phyloP scores from a whole-genome alignment of 2,329 filamentous ascomycete species.

The Ophiocordyceps camponoti-leonardi region DNA sequence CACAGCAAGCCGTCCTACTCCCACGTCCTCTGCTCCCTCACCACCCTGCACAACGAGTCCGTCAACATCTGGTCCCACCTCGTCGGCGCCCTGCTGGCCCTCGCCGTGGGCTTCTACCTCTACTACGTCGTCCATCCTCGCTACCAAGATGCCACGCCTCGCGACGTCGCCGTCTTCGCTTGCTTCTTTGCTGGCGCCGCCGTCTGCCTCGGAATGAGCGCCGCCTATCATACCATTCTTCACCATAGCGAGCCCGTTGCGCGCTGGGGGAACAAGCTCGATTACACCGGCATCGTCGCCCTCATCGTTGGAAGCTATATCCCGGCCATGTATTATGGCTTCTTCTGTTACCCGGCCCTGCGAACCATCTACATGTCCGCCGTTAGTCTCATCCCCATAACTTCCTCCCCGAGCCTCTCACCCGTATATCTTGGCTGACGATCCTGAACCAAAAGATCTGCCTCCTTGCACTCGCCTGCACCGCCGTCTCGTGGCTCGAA shows the following conservation, averaged over 20 bases:
- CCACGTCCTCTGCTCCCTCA: constrained; percentile 27
- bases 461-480: constrained; percentile 58
- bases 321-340: constrained; percentile 74
- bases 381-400: constrained; percentile 33
- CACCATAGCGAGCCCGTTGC: constrained; percentile 72
- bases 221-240: constrained; percentile 66
- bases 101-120: constrained; percentile 31
- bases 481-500: constrained; percentile 61
- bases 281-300: constrained; percentile 85
- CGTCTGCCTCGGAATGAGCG: constrained; percentile 62
- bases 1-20: constrained; percentile 29
- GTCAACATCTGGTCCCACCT: constrained; percentile 50
- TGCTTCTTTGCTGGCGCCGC: constrained; percentile 68
- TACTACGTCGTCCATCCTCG: constrained; percentile 43
- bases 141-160: constrained; percentile 41
- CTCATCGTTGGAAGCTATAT: constrained; percentile 87
- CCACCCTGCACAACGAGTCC: constrained; percentile 41
- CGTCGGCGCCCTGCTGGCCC: constrained; percentile 45
- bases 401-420: background rate
- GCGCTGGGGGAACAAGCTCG: constrained; percentile 77
- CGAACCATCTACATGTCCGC: constrained; percentile 59
- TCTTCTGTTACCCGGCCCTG: constrained; percentile 50
- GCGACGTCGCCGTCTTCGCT: constrained; percentile 55
- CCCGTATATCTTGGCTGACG: background rate
- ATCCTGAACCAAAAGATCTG: constrained; percentile 41